A percentile compares a stretch with the other conserved stretches of the same genome.
These are phyloP conservation scores for Lachancea mirantina DNA, from an alignment of 805 yeast genomes.

Conservation along the genomic window DNA sequence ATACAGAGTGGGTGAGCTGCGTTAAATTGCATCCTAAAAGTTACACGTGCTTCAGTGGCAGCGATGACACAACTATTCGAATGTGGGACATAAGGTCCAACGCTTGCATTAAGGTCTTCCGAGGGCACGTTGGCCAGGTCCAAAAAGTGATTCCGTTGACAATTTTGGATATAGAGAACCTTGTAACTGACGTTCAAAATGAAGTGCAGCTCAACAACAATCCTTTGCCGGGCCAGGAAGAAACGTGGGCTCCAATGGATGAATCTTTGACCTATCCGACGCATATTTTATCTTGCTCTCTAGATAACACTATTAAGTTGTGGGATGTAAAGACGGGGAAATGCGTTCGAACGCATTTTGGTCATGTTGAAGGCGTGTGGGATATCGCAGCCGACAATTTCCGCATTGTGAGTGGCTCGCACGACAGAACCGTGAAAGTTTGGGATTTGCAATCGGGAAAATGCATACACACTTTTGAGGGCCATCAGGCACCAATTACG, in stretches of 20 bases:
- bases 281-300: slow-evolving; percentile 76
- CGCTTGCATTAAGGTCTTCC: slow-evolving; percentile 68
- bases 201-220: slow-evolving; percentile 11
- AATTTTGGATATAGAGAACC: slow-evolving; percentile 55
- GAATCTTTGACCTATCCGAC: slow-evolving; percentile 51
- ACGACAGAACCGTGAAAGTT: slow-evolving; percentile 82
- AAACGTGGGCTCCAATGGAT: slow-evolving; percentile 17
- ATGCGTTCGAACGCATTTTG: slow-evolving; percentile 91
- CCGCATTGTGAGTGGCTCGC: slow-evolving; percentile 90
- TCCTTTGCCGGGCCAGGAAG: slow-evolving; percentile 8
- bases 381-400: slow-evolving; percentile 93
- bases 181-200: slow-evolving; percentile 35
- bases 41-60: slow-evolving; percentile 73
- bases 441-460: slow-evolving; percentile 96
- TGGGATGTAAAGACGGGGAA: slow-evolving; percentile 87
- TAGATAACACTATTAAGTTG: slow-evolving; percentile 86
- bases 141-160: slow-evolving; percentile 85
- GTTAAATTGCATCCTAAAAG: slow-evolving; percentile 81
- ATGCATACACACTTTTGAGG: slow-evolving; percentile 88
- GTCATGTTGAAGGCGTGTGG: slow-evolving; percentile 98
- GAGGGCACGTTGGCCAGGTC: slow-evolving; percentile 90
- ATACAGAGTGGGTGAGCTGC: slow-evolving; percentile 83
- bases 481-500: slow-evolving; percentile 35
- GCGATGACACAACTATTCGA: slow-evolving; percentile 86
- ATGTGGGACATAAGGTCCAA: slow-evolving; percentile 91